Evolutionary conservation across 2,329 filamentous ascomycete species (phyloP).

Genomic region (Tolypocladium nubicola): DNA sequence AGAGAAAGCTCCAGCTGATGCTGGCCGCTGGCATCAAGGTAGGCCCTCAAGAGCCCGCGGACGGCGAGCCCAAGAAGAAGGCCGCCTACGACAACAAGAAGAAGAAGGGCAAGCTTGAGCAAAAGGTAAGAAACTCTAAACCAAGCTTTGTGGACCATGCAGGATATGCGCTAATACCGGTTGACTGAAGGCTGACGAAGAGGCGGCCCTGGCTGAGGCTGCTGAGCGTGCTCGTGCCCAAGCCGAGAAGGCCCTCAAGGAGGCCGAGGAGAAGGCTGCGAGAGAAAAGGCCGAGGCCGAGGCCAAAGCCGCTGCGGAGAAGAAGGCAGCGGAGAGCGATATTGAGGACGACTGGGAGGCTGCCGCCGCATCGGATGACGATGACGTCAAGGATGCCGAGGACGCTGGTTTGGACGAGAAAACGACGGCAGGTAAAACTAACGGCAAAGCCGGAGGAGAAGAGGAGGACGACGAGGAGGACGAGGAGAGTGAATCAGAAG

Average conservation of each 20-base stretch:
- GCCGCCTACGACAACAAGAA: conserved; percentile 70
- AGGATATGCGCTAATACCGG: conserved; percentile 5
- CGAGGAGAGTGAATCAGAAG: conserved; percentile 25
- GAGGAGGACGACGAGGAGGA: conserved; percentile 25
- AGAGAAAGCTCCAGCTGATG: conserved; percentile 78
- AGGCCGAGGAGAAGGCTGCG: conserved; percentile 50
- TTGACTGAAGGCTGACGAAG: conserved; percentile 53
- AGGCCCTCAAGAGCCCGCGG: conserved; percentile 42
- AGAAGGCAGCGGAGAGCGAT: conserved; percentile 47
- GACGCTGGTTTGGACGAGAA: conserved; percentile 77
- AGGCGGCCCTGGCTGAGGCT: conserved; percentile 67
- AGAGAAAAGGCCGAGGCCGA: conserved; percentile 46
- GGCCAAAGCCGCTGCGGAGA: conserved; percentile 40
- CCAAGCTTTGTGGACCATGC: conserved; percentile 1
- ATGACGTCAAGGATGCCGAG: conserved; percentile 88
- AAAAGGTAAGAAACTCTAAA: conserved; percentile 33
- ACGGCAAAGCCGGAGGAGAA: conserved; percentile 32
- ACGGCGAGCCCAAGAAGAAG: conserved; percentile 66
- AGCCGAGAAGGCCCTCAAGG: conserved; percentile 55
- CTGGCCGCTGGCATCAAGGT: conserved; percentile 66
- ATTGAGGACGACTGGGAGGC: conserved; percentile 83
- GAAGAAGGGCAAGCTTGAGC: conserved; percentile 51
- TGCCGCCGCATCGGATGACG: conserved; percentile 60
- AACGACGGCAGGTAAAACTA: conserved; percentile 20
- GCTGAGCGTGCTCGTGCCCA: conserved; percentile 59